phyloP scores from a whole-genome alignment of 371 early-diverging fungal genomes.

The Circinella umbellata region DNA sequence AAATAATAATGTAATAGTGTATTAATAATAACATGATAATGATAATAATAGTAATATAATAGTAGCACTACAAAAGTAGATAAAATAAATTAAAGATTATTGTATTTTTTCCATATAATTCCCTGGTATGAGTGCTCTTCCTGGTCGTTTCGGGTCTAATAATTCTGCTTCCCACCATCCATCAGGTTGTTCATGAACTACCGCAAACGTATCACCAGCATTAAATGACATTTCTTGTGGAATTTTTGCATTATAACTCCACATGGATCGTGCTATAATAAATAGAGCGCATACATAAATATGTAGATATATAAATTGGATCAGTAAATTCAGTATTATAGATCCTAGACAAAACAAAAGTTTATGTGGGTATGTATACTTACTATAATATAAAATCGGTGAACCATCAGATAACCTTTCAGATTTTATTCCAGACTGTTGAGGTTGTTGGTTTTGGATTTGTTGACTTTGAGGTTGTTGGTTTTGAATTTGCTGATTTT shows the following conservation, averaged over 20 bases:
- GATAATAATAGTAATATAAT: too few species aligned
- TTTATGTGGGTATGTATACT: background rate
- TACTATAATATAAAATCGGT: slow-evolving; percentile 19
- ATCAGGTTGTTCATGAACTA: slow-evolving; percentile 46
- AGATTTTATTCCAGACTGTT: background rate
- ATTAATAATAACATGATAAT: too few species aligned
- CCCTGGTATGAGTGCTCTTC: slow-evolving; percentile 51
- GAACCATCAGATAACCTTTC: slow-evolving; percentile 17
- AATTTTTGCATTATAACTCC: slow-evolving; percentile 49
- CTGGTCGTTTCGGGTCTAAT: slow-evolving; percentile 26
- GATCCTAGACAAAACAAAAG: background rate
- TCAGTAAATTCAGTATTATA: background rate
- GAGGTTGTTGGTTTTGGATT: background rate
- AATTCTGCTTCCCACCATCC: slow-evolving; percentile 59
- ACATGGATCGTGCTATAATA: slow-evolving; percentile 28
- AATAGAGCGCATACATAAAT: too few species aligned
- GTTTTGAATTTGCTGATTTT: too few species aligned
- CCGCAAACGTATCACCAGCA: slow-evolving; percentile 44
- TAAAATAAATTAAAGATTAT: background rate
- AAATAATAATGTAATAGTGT: too few species aligned
- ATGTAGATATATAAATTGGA: too few species aligned
- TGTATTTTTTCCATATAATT: slow-evolving; percentile 41
- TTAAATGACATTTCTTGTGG: slow-evolving; percentile 45
- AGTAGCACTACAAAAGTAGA: background rate
- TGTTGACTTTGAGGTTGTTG: too few species aligned